Conservation (phyloP, 2,329 filamentous ascomycete genomes). For the Leptographium lundbergii region DNA sequence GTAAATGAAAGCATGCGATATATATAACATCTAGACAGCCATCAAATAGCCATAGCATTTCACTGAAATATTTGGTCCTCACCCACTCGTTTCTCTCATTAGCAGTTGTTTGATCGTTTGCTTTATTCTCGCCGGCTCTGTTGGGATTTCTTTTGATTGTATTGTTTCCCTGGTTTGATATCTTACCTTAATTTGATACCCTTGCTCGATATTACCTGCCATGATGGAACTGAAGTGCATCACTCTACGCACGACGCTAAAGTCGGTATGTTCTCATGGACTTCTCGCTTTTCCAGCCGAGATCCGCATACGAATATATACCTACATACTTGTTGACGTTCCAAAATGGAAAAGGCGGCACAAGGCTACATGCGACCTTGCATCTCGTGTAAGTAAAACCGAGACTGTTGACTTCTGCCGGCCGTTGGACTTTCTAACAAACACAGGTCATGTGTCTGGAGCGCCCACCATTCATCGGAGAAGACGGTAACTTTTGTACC, state of each 20-base stretch:
- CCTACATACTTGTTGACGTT: not conserved
- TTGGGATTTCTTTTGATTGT: not conserved
- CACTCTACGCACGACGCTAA: not conserved
- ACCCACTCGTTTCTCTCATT: not conserved
- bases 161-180: not conserved
- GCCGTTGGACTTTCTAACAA: not conserved
- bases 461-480: conserved; percentile 4
- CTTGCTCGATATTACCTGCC: not conserved
- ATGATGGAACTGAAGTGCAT: not conserved
- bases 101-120: not conserved
- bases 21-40: not conserved
- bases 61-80: not conserved
- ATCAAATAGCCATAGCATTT: not conserved
- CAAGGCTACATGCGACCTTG: not conserved
- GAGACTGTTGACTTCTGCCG: not conserved
- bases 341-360: conserved; percentile 3
- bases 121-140: not conserved
- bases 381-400: not conserved
- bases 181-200: not conserved
- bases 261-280: not conserved
- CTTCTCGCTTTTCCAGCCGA: not conserved
- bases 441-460: not conserved
- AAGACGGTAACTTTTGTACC: not conserved
- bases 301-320: not conserved
- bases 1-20: not conserved